Percentiles rank a stretch among this genome's conserved stretches.
Conservation (phyloP, 2,329 filamentous ascomycete species). For the Xylariaceae sp. region DNA sequence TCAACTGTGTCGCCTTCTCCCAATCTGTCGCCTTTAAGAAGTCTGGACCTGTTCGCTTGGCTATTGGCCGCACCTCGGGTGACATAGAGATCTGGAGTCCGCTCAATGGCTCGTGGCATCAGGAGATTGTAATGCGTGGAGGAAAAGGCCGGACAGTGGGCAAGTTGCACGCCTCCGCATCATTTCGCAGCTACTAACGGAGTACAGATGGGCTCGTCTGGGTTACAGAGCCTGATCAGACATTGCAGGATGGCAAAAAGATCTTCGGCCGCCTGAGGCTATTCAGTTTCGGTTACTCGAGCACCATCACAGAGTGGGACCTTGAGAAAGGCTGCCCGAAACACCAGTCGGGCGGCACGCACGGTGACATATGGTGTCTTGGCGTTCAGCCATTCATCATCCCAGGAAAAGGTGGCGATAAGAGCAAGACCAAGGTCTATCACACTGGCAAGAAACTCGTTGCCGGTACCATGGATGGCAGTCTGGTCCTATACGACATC, state of each 20-base stretch:
- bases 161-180: slow-evolving; percentile 6
- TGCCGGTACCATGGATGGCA: slow-evolving; percentile 85
- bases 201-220: slow-evolving; percentile 89
- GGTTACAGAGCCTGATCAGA: slow-evolving; percentile 79
- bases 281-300: slow-evolving; percentile 95
- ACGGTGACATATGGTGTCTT: slow-evolving; percentile 96
- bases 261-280: slow-evolving; percentile 72
- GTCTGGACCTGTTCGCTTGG: slow-evolving; percentile 66
- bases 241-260: slow-evolving; percentile 57
- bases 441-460: slow-evolving; percentile 60
- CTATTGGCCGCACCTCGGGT: slow-evolving; percentile 87
- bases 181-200: slow-evolving; percentile 3
- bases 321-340: slow-evolving; percentile 71
- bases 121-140: slow-evolving; percentile 80
- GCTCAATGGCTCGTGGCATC: slow-evolving; percentile 74
- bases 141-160: slow-evolving; percentile 61
- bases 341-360: slow-evolving; percentile 83
- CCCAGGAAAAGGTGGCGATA: slow-evolving; percentile 25
- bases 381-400: slow-evolving; percentile 66
- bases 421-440: slow-evolving; percentile 29
- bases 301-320: slow-evolving; percentile 92
- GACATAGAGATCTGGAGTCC: slow-evolving; percentile 99
- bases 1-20: slow-evolving; percentile 93
- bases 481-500: slow-evolving; percentile 80
- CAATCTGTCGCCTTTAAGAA: slow-evolving; percentile 56